Percentiles rank a stretch among this genome's conserved stretches.
phyloP scores from a whole-genome alignment of 768 basidiomycete species.

The Suillus placidus region DNA sequence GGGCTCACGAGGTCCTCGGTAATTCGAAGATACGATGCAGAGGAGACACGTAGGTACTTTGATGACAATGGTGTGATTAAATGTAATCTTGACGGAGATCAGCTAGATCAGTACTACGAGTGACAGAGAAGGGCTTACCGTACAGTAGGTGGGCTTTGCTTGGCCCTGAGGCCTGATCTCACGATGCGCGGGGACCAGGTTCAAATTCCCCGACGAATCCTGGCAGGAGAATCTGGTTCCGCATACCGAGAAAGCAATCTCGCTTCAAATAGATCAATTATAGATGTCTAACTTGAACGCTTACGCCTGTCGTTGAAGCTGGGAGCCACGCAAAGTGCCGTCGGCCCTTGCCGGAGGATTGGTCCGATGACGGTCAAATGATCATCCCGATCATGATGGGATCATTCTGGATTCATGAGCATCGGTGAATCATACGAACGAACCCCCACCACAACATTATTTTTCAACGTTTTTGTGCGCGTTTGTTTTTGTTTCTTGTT shows the following conservation, averaged over 20 bases:
- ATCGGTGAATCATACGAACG: background rate
- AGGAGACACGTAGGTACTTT: background rate
- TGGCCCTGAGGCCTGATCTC: background rate
- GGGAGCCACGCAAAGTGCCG: background rate
- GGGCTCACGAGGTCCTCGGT: background rate
- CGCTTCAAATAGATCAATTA: too few relatives aligned
- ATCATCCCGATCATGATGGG: background rate
- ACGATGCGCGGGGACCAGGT: background rate
- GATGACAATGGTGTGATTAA: background rate
- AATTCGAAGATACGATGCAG: background rate
- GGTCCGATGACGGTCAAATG: too few relatives aligned
- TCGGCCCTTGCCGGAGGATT: background rate
- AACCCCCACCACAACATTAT: background rate
- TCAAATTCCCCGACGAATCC: background rate
- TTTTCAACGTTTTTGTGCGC: background rate
- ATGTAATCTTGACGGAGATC: background rate
- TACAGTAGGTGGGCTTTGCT: background rate
- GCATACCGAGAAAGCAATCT: background rate
- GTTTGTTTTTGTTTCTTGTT: background rate
- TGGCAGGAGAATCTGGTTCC: background rate
- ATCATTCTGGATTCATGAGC: background rate
- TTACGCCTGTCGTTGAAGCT: too few relatives aligned
- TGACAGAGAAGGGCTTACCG: background rate
- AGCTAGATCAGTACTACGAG: background rate
- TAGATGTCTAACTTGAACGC: too few relatives aligned